Evolutionary conservation across 2,329 filamentous ascomycete species (phyloP).

Genomic region (Penicillium sp.): DNA sequence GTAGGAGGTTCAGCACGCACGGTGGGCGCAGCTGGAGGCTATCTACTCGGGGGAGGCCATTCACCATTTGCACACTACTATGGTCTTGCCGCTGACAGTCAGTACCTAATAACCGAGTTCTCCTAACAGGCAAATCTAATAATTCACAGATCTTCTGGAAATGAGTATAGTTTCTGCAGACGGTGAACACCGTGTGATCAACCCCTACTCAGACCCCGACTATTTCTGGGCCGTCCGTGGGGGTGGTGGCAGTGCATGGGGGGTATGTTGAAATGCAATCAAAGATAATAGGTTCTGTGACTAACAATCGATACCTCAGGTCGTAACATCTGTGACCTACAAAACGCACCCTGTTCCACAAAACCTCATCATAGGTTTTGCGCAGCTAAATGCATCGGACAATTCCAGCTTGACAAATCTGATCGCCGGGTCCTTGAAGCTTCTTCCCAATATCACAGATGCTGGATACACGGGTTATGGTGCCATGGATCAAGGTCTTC

Average conservation of each 20-base stretch:
- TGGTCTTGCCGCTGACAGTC: slow-evolving; percentile 4
- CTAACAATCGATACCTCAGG: neutral
- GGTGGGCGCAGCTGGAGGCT: slow-evolving; percentile 6
- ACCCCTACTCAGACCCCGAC: slow-evolving; percentile 2
- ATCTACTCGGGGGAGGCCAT: slow-evolving; percentile 7
- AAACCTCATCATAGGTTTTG: slow-evolving; percentile 3
- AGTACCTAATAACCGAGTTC: too few species aligned
- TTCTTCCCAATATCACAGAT: neutral
- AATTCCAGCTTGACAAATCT: neutral
- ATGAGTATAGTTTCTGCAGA: slow-evolving; percentile 8
- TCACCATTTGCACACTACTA: slow-evolving; percentile 7
- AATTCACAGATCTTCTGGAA: slow-evolving; percentile 8
- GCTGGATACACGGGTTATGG: slow-evolving; percentile 1
- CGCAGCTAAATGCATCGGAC: slow-evolving; percentile 4
- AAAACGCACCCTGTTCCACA: slow-evolving; percentile 4
- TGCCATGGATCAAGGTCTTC: neutral
- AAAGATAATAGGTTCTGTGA: neutral
- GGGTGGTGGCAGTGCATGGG: slow-evolving; percentile 6
- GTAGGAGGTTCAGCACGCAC: slow-evolving; percentile 6
- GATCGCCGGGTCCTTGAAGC: neutral
- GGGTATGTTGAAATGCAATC: neutral
- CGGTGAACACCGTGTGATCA: neutral
- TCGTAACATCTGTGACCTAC: slow-evolving; percentile 7
- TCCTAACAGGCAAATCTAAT: too few species aligned
- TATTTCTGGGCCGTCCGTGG: slow-evolving; percentile 7